Evolutionary conservation across 179 eudicot species (phyloP), one percentile per base, ranked within the genome.

Genomic region (Camellia oleifera): DNA sequence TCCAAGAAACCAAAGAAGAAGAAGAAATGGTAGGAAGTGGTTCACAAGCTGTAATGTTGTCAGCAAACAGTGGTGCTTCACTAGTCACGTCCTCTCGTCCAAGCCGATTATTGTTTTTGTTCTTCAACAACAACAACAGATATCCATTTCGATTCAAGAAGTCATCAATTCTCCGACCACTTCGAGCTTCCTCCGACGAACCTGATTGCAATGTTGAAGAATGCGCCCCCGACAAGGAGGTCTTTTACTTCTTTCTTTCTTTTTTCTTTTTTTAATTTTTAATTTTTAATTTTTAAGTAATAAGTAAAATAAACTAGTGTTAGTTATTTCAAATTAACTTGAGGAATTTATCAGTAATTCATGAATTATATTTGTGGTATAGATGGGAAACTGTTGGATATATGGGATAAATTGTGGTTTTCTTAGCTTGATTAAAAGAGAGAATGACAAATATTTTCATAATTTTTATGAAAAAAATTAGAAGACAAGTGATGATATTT

Each of bases 211-310:
- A 95, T 79, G 87, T 70, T 54, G 98, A 95, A 84, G 99, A 95
- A 80, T 95, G 99, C 78, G 98, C 99, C 62, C 99, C 99, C 77
- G 98, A 95, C 56, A 95, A 95, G 84, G 99, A 95, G 99, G 99
- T 95, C 10, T 4, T 17, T 50, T 15, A 32, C 57, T 75, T 65
- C 11, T 13, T 46, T 53, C 18, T 60, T 32, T 56, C 62, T 53
- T 50, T 17, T 1, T 54, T 14, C 6, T 18, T 52, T 32, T 72
- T 72, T 72, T 32, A 13, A 17, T 2, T n/a, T 44, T 68, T 45
- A 42, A 50, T 18, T 42, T 12, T 42, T 40, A 13, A 46, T 20
- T 20, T 20, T 20, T 20, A 20, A 20, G 23, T 2, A 68, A 68
- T 14, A 68, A 13, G 40, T 32, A 32, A 32, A 32, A 32, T 32